phyloP scores from a whole-genome alignment of 768 basidiomycete species.

The Arthromyces matolae region DNA sequence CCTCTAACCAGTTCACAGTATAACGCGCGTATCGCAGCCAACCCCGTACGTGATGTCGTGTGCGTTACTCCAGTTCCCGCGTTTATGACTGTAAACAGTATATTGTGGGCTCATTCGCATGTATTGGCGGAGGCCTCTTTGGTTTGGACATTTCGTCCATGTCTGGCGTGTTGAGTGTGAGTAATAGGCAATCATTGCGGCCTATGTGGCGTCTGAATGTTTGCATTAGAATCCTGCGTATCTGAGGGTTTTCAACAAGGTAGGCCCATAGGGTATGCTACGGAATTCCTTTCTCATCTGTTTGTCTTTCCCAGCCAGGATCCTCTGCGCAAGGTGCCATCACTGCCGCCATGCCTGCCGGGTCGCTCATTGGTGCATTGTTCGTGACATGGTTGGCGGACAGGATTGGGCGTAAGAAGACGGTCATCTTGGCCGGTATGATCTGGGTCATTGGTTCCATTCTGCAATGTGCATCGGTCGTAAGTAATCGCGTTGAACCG shows the following conservation, averaged over 20 bases:
- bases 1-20: constrained; percentile 36
- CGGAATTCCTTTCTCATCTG: no score
- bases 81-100: constrained; percentile 39
- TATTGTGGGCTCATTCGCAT: constrained; percentile 76
- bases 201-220: neutral
- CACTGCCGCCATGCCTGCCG: constrained; percentile 77
- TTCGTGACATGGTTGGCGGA: constrained; percentile 63
- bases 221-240: constrained; percentile 35
- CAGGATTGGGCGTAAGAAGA: constrained; percentile 59
- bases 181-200: constrained; percentile 4
- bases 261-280: no score
- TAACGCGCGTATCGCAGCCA: constrained; percentile 50
- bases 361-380: constrained; percentile 65
- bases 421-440: constrained; percentile 60
- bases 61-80: neutral
- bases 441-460: constrained; percentile 73
- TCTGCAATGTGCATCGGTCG: constrained; percentile 61
- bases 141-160: constrained; percentile 82
- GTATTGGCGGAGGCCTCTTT: constrained; percentile 76
- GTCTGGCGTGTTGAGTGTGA: constrained; percentile 66
- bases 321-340: constrained; percentile 65
- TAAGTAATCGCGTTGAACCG: constrained; percentile 17
- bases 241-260: constrained; percentile 31
- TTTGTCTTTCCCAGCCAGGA: no score
- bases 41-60: constrained; percentile 38